Evolutionary conservation across 2,329 filamentous ascomycete genomes (phyloP).

Genomic region (Fusarium lyarnte): DNA sequence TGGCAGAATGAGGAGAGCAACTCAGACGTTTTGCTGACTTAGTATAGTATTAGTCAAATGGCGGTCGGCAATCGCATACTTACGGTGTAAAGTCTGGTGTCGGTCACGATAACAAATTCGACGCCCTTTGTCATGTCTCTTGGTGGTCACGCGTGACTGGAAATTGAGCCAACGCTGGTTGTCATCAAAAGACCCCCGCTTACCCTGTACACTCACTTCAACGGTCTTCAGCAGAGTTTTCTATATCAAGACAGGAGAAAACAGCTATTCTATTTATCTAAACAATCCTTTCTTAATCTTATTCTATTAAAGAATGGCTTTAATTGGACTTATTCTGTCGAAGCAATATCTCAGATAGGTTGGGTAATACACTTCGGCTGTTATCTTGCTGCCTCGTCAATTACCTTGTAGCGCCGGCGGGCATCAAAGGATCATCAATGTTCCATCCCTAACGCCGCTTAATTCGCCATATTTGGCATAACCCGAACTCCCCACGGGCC

Average conservation of each 20-base stretch:
- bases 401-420: neutral
- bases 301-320: fast-evolving
- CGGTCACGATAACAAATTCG: neutral
- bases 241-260: fast-evolving
- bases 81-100: neutral
- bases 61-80: neutral
- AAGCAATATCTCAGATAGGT: too few species aligned
- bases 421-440: neutral
- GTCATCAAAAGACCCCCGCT: neutral
- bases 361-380: fast-evolving
- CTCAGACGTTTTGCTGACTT: fast-evolving
- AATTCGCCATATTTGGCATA: neutral
- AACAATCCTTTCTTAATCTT: fast-evolving
- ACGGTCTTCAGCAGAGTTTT: fast-evolving
- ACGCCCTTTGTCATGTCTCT: neutral
- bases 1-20: neutral
- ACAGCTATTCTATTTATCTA: fast-evolving
- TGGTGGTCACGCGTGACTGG: neutral
- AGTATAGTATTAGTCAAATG: neutral
- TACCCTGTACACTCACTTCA: neutral
- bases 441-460: neutral
- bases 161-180: neutral
- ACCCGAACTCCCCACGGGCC: neutral
- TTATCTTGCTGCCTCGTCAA: fast-evolving
- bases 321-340: too few species aligned